Percentiles rank a stretch among this genome's conserved stretches.
These are phyloP conservation scores for Halophytophthora polymorphica DNA, from an alignment of 352 stramenopile species.

Conservation along the genomic window DNA sequence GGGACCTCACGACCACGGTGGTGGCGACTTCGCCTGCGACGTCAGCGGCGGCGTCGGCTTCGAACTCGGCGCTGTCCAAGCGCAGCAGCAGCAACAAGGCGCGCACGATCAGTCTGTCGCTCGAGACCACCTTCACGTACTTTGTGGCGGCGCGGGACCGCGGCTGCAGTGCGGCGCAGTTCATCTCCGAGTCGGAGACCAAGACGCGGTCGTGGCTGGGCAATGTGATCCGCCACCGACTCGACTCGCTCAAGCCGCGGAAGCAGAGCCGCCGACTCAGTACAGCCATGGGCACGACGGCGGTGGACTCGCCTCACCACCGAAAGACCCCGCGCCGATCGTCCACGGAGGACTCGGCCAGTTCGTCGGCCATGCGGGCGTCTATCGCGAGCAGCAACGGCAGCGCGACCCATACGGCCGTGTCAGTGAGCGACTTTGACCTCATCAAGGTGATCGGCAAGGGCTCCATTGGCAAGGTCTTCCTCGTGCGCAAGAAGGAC, in stretches of 20 bases:
- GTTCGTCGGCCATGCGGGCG: slow-evolving; percentile 48
- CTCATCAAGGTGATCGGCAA: slow-evolving; percentile 84
- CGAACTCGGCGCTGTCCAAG: slow-evolving; percentile 32
- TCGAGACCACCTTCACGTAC: slow-evolving; percentile 75
- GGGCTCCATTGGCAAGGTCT: slow-evolving; percentile 88
- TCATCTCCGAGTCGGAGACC: slow-evolving; percentile 59
- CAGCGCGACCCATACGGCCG: slow-evolving; percentile 26
- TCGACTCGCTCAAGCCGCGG: slow-evolving; percentile 63
- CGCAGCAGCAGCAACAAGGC: slow-evolving; percentile 71
- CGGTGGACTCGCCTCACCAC: slow-evolving; percentile 34
- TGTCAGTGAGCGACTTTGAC: slow-evolving; percentile 85
- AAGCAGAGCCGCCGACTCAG: slow-evolving; percentile 54
- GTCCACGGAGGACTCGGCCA: slow-evolving; percentile 34
- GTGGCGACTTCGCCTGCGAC: slow-evolving; percentile 18
- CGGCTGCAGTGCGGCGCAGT: slow-evolving; percentile 40
- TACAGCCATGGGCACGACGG: slow-evolving; percentile 25
- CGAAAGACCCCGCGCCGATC: slow-evolving; percentile 42
- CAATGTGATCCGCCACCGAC: slow-evolving; percentile 55
- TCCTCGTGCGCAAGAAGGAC: slow-evolving; percentile 84
- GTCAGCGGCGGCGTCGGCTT: slow-evolving; percentile 13
- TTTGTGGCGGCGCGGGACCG: slow-evolving; percentile 62
- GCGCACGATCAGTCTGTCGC: slow-evolving; percentile 64
- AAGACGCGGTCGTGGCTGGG: slow-evolving; percentile 60
- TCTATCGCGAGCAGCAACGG: slow-evolving; percentile 46
- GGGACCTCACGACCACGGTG: slow-evolving; percentile 32